These are phyloP conservation scores for Leptographium flavum DNA, from an alignment of 2,329 filamentous ascomycete species.

Conservation along the genomic window DNA sequence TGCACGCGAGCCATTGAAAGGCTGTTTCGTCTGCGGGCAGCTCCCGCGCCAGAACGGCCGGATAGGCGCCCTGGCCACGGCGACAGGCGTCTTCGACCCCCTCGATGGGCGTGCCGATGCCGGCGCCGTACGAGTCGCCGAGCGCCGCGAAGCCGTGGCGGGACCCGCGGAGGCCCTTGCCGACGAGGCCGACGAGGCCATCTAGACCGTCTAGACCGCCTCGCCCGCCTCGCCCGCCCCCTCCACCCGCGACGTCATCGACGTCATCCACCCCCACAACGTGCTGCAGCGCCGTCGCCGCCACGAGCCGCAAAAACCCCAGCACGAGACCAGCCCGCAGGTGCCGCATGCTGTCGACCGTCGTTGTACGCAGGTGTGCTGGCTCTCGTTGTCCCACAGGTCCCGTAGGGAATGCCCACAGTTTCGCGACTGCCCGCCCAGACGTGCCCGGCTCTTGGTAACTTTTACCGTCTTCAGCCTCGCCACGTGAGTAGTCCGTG, in stretches of 20 bases:
- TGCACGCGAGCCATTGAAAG: constrained; percentile 33
- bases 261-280: no score
- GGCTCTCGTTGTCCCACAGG: no score
- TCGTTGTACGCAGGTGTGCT: no score
- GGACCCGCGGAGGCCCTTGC: constrained; percentile 3
- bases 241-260: no score
- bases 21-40: constrained; percentile 11
- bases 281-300: no score
- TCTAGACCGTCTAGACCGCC: neutral
- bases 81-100: constrained; percentile 27
- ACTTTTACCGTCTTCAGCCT: neutral
- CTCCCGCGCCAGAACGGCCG: constrained; percentile 24
- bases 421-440: no score
- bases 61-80: constrained; percentile 26
- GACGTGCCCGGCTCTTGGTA: no score
- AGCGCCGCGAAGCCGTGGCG: constrained; percentile 23
- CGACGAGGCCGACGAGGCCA: constrained; percentile 14
- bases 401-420: no score
- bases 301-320: no score
- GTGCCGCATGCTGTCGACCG: no score
- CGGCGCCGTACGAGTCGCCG: constrained; percentile 30
- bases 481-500: neutral
- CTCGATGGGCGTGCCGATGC: constrained; percentile 29
- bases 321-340: no score
- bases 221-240: no score